A percentile compares a stretch with the other conserved stretches of the same genome.
phyloP scores from a whole-genome alignment of 257 asterid genomes.

The Prunella vulgaris region DNA sequence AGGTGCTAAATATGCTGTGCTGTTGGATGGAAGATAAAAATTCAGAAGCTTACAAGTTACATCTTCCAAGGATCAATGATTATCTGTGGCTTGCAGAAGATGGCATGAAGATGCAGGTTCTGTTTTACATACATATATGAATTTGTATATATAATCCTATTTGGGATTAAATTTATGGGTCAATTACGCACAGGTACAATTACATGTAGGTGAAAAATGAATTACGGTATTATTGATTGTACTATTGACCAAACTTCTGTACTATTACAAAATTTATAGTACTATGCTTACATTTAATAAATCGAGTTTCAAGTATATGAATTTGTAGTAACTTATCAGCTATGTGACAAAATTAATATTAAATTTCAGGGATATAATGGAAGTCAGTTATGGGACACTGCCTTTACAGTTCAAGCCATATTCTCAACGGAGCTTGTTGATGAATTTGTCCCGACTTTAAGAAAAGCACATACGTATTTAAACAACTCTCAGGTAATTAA shows the following conservation, averaged over 20 bases:
- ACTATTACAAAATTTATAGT: too few species aligned
- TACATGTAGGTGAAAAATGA: too few species aligned
- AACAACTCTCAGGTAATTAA: slow-evolving; percentile 78
- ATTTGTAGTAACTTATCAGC: too few species aligned
- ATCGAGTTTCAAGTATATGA: too few species aligned
- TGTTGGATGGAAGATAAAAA: slow-evolving; percentile 97
- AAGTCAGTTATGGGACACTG: slow-evolving; percentile 93
- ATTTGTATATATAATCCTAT: neutral
- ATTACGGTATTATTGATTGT: too few species aligned
- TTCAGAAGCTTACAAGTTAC: slow-evolving; percentile 96
- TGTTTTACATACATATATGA: neutral
- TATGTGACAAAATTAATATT: neutral
- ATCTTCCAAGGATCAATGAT: slow-evolving; percentile 82
- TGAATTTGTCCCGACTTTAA: slow-evolving; percentile 68
- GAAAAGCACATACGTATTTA: slow-evolving; percentile 63
- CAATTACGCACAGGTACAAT: neutral
- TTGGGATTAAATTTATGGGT: too few species aligned
- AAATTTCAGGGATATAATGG: slow-evolving; percentile 91
- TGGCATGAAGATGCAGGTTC: slow-evolving; percentile 99
- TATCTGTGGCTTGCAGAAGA: slow-evolving; percentile 97
- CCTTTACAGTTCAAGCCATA: slow-evolving; percentile 90
- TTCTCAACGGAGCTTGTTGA: slow-evolving; percentile 55
- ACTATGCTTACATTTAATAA: too few species aligned
- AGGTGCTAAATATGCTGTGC: slow-evolving; percentile 96
- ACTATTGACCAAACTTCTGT: too few species aligned